Conservation (phyloP, 2,329 filamentous ascomycete species). For the Botrytis byssoidea region DNA sequence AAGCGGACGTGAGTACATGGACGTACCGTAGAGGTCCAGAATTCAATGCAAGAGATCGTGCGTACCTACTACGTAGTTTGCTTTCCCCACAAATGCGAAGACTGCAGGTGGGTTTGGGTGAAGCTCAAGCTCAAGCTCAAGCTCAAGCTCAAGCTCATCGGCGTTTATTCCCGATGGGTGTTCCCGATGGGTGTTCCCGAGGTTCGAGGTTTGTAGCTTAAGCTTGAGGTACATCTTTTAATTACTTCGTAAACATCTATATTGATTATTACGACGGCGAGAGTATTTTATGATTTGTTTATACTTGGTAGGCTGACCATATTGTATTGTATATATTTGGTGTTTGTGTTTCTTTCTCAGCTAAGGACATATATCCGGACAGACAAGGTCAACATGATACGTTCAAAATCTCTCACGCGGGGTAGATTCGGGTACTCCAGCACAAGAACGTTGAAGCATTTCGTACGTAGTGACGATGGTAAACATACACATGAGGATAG, state of each 20-base stretch:
- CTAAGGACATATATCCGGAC: no score
- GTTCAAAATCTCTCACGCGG: slow-evolving; percentile 23
- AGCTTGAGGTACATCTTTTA: neutral
- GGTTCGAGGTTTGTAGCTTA: neutral
- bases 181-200: neutral
- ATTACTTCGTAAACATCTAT: neutral
- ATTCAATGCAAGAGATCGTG: neutral
- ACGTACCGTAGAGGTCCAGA: neutral
- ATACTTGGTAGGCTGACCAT: neutral
- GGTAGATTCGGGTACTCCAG: slow-evolving; percentile 21
- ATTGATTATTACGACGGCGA: neutral
- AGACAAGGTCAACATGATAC: slow-evolving; percentile 1
- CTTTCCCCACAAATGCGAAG: neutral
- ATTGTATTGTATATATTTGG: neutral
- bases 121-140: neutral
- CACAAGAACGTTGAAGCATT: slow-evolving; percentile 23
- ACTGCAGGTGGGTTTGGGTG: neutral
- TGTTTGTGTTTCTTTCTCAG: no score
- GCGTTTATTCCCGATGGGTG: neutral
- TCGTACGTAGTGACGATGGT: slow-evolving; percentile 23
- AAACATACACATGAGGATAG: neutral
- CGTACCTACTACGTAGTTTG: neutral
- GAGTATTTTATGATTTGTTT: neutral
- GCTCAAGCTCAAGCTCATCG: neutral
- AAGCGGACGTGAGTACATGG: neutral